Evolutionary conservation across 257 asterid species (phyloP).

Genomic region (Datura wrightii): DNA sequence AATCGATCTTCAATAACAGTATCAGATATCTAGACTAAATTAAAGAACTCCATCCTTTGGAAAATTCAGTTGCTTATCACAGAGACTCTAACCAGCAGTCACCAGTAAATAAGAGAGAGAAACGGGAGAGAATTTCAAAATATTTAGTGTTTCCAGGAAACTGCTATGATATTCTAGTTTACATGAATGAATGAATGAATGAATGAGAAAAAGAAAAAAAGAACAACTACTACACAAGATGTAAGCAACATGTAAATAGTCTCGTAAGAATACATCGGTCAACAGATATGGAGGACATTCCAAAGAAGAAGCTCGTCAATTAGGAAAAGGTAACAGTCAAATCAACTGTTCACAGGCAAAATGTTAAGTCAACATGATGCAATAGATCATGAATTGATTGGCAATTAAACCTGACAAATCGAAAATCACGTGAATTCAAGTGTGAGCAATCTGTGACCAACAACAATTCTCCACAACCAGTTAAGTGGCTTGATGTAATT

Average conservation of each 20-base stretch:
- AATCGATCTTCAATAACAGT: slow-evolving; percentile 98
- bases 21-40: slow-evolving; percentile 76
- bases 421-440: not conserved
- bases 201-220: not conserved
- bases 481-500: not conserved
- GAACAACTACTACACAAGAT: not conserved
- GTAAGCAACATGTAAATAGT: not conserved
- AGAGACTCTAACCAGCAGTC: not conserved
- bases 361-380: slow-evolving; percentile 20
- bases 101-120: not conserved
- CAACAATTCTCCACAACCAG: slow-evolving; percentile 21
- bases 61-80: not conserved
- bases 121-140: slow-evolving; percentile 20
- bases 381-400: not conserved
- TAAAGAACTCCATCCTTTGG: slow-evolving; percentile 48
- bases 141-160: not conserved
- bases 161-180: not conserved
- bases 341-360: not conserved
- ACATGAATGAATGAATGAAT: slow-evolving; percentile 12
- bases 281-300: slow-evolving; percentile 22
- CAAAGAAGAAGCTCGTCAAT: slow-evolving; percentile 19
- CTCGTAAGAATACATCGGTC: not conserved
- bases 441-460: not conserved
- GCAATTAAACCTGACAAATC: slow-evolving; percentile 17
- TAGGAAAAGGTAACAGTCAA: not conserved